Base-by-base conservation (phyloP, 495 filamentous ascomycete genomes). In the Trichoderma parareesei region DNA sequence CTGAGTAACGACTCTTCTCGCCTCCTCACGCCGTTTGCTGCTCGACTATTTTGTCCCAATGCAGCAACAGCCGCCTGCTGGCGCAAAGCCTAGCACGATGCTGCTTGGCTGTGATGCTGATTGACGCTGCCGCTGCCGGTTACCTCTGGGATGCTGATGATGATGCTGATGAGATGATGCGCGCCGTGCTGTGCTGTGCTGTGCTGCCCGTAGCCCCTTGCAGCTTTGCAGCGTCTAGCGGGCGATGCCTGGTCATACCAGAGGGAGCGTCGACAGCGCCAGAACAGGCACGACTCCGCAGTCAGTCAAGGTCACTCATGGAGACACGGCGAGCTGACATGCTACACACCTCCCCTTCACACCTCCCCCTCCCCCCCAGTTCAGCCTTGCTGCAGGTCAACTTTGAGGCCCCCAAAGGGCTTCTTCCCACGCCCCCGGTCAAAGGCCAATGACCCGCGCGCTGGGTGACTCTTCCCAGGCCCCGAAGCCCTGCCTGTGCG, bases 361-460 rank as follows among this genome's bases (percentile, higher is more conserved):
- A 27, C 27, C 27, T 27, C 27, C 44, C 44, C 44, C 20, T 35
- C 27, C 53, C 49, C 53, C 53, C 53, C 53, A 57, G 53, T 57
- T 57, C 53, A 57, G 53, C 53, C 53, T 57, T 57, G 53, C 53
- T 57, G 53, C 53, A 57, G 53, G 53, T 57, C 53, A 57, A 57
- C 53, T 57, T 57, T 35, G 14, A 57, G 53, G 53, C 53, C 53
- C 53, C 53, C 27, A 57, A 57, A 37, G 10, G 48, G 53, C 27
- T 37, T 35, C 18, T 37, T 57, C 27, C 53, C 53, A 57, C 53
- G 53, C 20, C 53, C 53, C 53, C 27, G 27, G 53, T 57, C 53
- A 57, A 57, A 33, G 49, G 27, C 44, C 44, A 48, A 48, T 48
- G 44, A 18, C 53, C 33, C 11, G 27, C 7, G 33, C 10, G 8